Base-by-base conservation (phyloP, 208 protist genomes). In the Trypanosoma conorhini region DNA sequence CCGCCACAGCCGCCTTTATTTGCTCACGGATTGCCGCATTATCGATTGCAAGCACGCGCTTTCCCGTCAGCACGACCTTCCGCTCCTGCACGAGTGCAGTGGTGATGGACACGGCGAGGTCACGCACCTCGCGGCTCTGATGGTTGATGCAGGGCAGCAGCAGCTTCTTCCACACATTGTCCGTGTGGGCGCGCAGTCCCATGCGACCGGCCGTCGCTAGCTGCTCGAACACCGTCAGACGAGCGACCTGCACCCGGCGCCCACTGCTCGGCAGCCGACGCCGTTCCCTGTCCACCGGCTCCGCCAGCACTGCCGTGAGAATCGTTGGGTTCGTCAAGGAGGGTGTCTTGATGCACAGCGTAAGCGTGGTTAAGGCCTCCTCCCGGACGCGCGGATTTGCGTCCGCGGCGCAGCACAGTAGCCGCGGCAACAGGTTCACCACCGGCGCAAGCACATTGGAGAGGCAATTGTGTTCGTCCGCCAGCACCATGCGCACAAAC, bases 111-210 rank as follows among this genome's bases (percentile, higher is more conserved):
- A 77, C 76, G 1, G 85, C 88, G 22, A 85, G 48, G 68, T 97
- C 91, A 7, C 93, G 88, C 65, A 96, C 93, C 21, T 95, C 93
- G 0, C 62, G 44, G 56, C 85, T 88, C 13, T 79, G 79, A 67
- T 96, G 88, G 60, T 95, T 93, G 21, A 95, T 65, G 17, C 77
- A 81, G 0, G 91, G 91, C 19, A 93, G 76, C 30, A 96, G 71
- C 15, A 96, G 66, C 57, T 86, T 86, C 38, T 71, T 69, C 67
- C 92, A 79, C 12, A 93, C 15, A 9, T 68, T 76, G 4, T 81
- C 64, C 19, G 64, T 64, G 31, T n/a, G 15, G 26, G 13, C 38
- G 38, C 52, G 62, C 24, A 64, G 19, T 30, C 58, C 66, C 8
- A 76, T 61, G 8, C 58, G 17, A 10, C 62, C 63, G 15, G 28